Evolutionary conservation across 805 yeast genomes (phyloP).

Genomic region (Zygosaccharomyces siamensis): DNA sequence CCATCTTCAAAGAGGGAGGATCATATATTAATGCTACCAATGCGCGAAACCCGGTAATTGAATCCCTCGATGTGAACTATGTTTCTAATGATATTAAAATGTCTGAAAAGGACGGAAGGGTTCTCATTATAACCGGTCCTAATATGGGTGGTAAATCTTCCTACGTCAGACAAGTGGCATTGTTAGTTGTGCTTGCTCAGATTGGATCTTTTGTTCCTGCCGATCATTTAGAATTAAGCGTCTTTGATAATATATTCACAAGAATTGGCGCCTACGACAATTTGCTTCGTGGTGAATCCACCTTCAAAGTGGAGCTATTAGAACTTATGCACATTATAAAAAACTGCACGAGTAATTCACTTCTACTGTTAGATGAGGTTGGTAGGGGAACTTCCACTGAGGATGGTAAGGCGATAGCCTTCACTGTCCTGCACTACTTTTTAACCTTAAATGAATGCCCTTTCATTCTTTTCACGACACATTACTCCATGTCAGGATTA

Average conservation of each 20-base stretch:
- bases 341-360: slow-evolving; percentile 70
- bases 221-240: slow-evolving; percentile 50
- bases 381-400: slow-evolving; percentile 86
- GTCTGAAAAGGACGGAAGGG: slow-evolving; percentile 43
- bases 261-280: slow-evolving; percentile 85
- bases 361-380: slow-evolving; percentile 87
- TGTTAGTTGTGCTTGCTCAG: slow-evolving; percentile 50
- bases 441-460: slow-evolving; percentile 40
- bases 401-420: slow-evolving; percentile 82
- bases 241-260: slow-evolving; percentile 55
- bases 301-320: slow-evolving; percentile 93
- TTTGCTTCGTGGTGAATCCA: slow-evolving; percentile 67
- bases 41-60: slow-evolving; percentile 67
- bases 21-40: slow-evolving; percentile 47
- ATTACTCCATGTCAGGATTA: slow-evolving; percentile 62
- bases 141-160: slow-evolving; percentile 64
- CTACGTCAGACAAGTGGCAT: slow-evolving; percentile 48
- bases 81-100: slow-evolving; percentile 65
- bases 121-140: slow-evolving; percentile 59
- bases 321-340: slow-evolving; percentile 86
- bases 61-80: slow-evolving; percentile 44
- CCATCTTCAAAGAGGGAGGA: slow-evolving; percentile 43
- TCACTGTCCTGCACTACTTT: slow-evolving; percentile 61
- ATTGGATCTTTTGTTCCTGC: slow-evolving; percentile 53
- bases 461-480: slow-evolving; percentile 75